Evolutionary conservation across 257 asterid genomes (phyloP), one percentile per base, ranked within the genome.

Genomic region (Ocimum tenuiflorum): DNA sequence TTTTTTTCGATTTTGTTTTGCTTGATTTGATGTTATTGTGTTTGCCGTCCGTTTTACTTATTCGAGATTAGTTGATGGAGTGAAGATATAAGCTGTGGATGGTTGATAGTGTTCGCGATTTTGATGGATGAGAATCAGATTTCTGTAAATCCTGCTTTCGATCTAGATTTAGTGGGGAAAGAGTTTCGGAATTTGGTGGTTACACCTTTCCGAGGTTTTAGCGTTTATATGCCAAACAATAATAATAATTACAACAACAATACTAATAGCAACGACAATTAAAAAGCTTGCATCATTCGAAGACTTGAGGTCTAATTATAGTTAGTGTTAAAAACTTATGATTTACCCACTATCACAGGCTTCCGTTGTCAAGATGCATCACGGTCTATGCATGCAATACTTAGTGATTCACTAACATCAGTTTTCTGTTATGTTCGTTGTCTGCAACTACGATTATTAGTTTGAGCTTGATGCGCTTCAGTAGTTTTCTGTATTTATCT

Each of bases 101-200:
- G 61, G 39, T 52, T 58, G 60, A 58, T 58, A 13, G 10, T 66
- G 4, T 42, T 66, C 33, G 43, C 41, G 23, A 12, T 7, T 31
- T 52, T 68, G 63, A 24, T 71, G 45, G 58, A 15, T 49, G 7
- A 48, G 45, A 35, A 24, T 52, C 42, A 31, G 64, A 65, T 69
- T 53, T 19, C 47, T 50, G 72, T 19, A 65, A 22, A 14, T 60
- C 33, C 20, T 60, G n/a, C 19, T 69, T 51, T 46, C 43, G 72
- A 72, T 77, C 75, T 72, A 70, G 33, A 43, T 35, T 41, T 18
- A 49, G 41, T 31, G 69, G 13, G 63, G 41, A 11, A 36, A 13
- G 35, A 38, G 35, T 59, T 57, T 0, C 17, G 10, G 3, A 38
- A 17, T 57, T 35, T 36, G 22, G 48, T 35, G 11, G 18, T 17